These are phyloP conservation scores for Acanthamoeba lenticulata DNA, from an alignment of 208 protist genomes.

Conservation along the genomic window DNA sequence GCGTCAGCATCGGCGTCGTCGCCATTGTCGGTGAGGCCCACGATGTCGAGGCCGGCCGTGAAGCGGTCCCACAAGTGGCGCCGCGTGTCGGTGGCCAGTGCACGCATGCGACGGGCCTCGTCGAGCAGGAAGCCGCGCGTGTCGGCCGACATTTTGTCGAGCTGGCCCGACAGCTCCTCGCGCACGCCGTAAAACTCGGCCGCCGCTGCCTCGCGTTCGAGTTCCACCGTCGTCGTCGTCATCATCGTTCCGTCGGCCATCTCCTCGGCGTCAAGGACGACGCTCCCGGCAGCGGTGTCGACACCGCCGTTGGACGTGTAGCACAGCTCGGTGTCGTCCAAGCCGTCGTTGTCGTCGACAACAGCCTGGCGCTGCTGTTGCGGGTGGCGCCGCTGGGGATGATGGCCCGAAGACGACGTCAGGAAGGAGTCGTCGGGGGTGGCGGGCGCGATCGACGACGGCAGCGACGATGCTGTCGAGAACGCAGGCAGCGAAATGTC, in stretches of 20 bases:
- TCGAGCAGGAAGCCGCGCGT: slow-evolving; percentile 10
- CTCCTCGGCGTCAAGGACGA: not conserved
- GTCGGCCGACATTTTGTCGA: slow-evolving; percentile 2
- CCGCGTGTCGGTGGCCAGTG: not conserved
- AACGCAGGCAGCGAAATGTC: not conserved
- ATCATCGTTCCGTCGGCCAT: not conserved
- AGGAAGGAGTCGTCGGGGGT: not conserved
- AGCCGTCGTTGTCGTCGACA: not conserved
- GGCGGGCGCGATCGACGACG: not conserved
- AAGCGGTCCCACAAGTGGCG: not conserved
- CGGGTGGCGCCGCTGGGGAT: not conserved
- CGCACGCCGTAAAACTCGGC: not conserved
- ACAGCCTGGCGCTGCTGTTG: not conserved
- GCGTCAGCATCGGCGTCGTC: not conserved
- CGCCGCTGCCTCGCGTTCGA: not conserved
- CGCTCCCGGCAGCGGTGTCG: not conserved
- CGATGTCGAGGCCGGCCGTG: slow-evolving; percentile 9
- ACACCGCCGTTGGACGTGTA: not conserved
- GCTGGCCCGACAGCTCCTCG: not conserved
- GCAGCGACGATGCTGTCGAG: not conserved
- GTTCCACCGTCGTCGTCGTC: not conserved
- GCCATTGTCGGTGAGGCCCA: not conserved
- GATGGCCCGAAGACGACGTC: too few species aligned
- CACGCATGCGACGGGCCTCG: not conserved
- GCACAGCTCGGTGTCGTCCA: too few species aligned